Base-by-base conservation (phyloP, 1,284 basidiomycete species). In the Vanrija sp. region DNA sequence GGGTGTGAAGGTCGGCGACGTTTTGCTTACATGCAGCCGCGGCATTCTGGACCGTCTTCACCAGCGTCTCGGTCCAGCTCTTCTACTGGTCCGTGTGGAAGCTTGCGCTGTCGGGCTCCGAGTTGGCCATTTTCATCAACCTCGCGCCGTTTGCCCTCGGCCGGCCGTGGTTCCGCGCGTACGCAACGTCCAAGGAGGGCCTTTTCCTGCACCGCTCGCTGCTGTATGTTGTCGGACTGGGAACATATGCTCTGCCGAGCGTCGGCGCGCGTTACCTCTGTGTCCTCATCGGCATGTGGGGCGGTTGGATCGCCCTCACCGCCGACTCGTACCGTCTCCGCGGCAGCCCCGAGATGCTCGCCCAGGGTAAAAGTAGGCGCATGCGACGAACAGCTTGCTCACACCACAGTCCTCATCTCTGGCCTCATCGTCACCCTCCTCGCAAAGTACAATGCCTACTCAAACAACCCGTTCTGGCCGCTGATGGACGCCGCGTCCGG, bases 51-150 rank as follows among this genome's bases (percentile, higher is more conserved):
- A 89, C 92, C 0, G 81, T 89, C 42, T 84, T 90, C 67, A 94
- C 92, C 1, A 84, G 85, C 1, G 82, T 96, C 19, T 84, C 87
- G 9, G 86, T 89, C 0, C 87, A 87, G 39, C 82, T 96, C 6
- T 96, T 95, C 78, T 96, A 93, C 76, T 93, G 90, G 78, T 91
- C 88, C 23, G 86, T 94, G 7, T 94, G 90, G 91, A 83, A 89
- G 66, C 84, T 94, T 18, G 71, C 74, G 7, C 63, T 77, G 1
- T 70, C 87, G n/a, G 88, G 89, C 3, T 83, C 86, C 29, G 89
- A 91, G 69, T 78, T 87, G 6, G 82, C 87, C 0, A 75, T 90
- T 5, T 76, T 90, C 5, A 80, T 82, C 5, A 83, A 84, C 14
- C 80, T 92, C 21, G 84, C 89, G 0, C 88, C 89, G 0, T 65